Evolutionary conservation across 1,139 yeast genomes (phyloP).

Genomic region (Debaryomyces nepalensis): DNA sequence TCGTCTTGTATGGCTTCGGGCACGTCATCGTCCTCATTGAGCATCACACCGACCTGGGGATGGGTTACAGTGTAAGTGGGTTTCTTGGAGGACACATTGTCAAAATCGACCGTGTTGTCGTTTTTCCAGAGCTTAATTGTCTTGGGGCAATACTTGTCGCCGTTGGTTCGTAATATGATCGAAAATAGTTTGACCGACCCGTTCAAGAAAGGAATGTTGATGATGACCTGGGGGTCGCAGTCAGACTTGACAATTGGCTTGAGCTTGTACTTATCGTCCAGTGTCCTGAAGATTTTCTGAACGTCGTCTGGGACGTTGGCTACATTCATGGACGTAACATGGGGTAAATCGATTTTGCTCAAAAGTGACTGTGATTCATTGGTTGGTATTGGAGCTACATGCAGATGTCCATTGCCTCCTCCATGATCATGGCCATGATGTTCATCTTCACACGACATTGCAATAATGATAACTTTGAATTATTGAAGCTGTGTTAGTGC

Average conservation of each 20-base stretch:
- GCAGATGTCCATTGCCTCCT: slow-evolving; percentile 29
- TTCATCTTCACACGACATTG: slow-evolving; percentile 50
- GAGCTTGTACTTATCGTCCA: slow-evolving; percentile 46
- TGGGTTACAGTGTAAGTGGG: slow-evolving; percentile 62
- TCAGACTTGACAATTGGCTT: slow-evolving; percentile 67
- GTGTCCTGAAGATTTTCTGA: slow-evolving; percentile 52
- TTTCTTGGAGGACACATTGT: slow-evolving; percentile 53
- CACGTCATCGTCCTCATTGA: slow-evolving; percentile 36
- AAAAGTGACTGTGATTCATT: slow-evolving; percentile 69
- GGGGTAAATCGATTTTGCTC: slow-evolving; percentile 61
- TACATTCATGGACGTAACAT: slow-evolving; percentile 68
- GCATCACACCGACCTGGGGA: slow-evolving; percentile 60
- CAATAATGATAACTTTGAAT: not conserved
- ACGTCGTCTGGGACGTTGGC: slow-evolving; percentile 56
- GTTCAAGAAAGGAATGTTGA: slow-evolving; percentile 74
- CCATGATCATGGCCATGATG: slow-evolving; percentile 29
- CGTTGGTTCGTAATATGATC: slow-evolving; percentile 67
- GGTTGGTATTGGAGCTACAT: slow-evolving; percentile 74
- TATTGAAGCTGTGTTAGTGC: too few relatives aligned
- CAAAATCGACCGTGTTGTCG: slow-evolving; percentile 70
- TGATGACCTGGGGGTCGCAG: slow-evolving; percentile 77
- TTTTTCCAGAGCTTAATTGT: slow-evolving; percentile 76
- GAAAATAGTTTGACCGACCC: slow-evolving; percentile 78
- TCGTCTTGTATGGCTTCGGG: slow-evolving; percentile 41
- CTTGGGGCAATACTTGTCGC: slow-evolving; percentile 67